These are phyloP conservation scores for Pichia insulana DNA, from an alignment of 805 yeast genomes.

Conservation along the genomic window DNA sequence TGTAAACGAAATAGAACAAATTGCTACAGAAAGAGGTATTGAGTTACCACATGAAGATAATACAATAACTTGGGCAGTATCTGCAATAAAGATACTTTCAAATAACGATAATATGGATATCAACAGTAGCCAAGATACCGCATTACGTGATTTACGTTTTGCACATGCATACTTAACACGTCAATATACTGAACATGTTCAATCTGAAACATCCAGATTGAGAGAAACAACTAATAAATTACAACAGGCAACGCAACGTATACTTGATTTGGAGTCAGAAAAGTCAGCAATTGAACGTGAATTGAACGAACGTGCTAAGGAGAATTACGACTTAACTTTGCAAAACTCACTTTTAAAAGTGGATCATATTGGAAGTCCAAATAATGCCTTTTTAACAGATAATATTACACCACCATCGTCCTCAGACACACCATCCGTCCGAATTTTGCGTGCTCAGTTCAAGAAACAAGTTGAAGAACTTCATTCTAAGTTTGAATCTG, in stretches of 20 bases:
- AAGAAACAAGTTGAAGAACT: slow-evolving; percentile 54
- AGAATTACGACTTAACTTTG: slow-evolving; percentile 2
- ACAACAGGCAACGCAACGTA: not conserved
- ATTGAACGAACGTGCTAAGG: slow-evolving; percentile 3
- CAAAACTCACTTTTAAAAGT: not conserved
- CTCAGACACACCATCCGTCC: slow-evolving; percentile 22
- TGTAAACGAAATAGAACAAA: not conserved
- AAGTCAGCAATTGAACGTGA: not conserved
- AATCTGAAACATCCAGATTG: not conserved
- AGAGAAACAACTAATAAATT: not conserved
- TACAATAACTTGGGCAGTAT: not conserved
- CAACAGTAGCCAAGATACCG: slow-evolving; percentile 29
- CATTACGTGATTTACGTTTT: slow-evolving; percentile 59
- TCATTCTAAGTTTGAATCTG: slow-evolving; percentile 52
- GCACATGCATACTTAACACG: slow-evolving; percentile 62
- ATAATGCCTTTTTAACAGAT: not conserved
- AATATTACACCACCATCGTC: not conserved
- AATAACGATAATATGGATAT: not conserved
- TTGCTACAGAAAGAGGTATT: not conserved
- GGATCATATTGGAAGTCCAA: not conserved
- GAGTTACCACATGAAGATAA: not conserved
- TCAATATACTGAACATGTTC: not conserved
- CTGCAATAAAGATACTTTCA: not conserved
- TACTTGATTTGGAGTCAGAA: not conserved
- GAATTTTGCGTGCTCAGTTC: slow-evolving; percentile 59